phyloP scores from a whole-genome alignment of 1,284 basidiomycete species.

The Ustilago crameri region DNA sequence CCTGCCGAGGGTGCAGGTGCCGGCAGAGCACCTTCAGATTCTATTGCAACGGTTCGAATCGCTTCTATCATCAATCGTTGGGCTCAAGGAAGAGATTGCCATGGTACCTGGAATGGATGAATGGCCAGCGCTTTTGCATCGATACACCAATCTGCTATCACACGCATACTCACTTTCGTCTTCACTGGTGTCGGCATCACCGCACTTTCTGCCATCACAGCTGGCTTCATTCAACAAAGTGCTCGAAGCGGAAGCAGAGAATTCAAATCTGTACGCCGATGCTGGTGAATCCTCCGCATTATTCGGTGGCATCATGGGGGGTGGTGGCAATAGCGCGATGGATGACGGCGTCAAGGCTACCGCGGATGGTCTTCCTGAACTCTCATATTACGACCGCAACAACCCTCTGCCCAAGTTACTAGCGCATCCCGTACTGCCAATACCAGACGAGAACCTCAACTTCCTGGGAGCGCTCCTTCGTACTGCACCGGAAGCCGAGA shows the following conservation, averaged over 20 bases:
- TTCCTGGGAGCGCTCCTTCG: slow-evolving; percentile 58
- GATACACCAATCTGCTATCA: slow-evolving; percentile 56
- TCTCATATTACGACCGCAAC: slow-evolving; percentile 49
- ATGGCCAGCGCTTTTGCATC: slow-evolving; percentile 56
- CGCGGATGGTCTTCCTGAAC: slow-evolving; percentile 46
- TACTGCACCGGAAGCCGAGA: slow-evolving; percentile 55
- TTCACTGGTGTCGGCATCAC: slow-evolving; percentile 50
- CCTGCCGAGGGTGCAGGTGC: slow-evolving; percentile 32
- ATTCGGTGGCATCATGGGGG: slow-evolving; percentile 26
- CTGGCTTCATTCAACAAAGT: slow-evolving; percentile 55
- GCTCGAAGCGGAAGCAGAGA: slow-evolving; percentile 52
- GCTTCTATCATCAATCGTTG: slow-evolving; percentile 54
- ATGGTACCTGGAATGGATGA: slow-evolving; percentile 58
- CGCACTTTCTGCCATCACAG: slow-evolving; percentile 57
- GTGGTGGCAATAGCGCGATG: not conserved
- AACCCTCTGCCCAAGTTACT: slow-evolving; percentile 44
- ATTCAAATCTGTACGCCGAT: slow-evolving; percentile 52
- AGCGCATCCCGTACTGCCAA: slow-evolving; percentile 53
- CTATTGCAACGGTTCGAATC: slow-evolving; percentile 58
- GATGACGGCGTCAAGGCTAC: slow-evolving; percentile 45
- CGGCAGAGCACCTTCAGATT: slow-evolving; percentile 52
- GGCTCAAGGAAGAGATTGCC: slow-evolving; percentile 55
- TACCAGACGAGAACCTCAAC: slow-evolving; percentile 56
- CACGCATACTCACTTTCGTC: slow-evolving; percentile 57
- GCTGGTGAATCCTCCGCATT: slow-evolving; percentile 15